These are phyloP conservation scores for Fusarium equiseti DNA, from an alignment of 2,329 filamentous ascomycete species.

Conservation along the genomic window DNA sequence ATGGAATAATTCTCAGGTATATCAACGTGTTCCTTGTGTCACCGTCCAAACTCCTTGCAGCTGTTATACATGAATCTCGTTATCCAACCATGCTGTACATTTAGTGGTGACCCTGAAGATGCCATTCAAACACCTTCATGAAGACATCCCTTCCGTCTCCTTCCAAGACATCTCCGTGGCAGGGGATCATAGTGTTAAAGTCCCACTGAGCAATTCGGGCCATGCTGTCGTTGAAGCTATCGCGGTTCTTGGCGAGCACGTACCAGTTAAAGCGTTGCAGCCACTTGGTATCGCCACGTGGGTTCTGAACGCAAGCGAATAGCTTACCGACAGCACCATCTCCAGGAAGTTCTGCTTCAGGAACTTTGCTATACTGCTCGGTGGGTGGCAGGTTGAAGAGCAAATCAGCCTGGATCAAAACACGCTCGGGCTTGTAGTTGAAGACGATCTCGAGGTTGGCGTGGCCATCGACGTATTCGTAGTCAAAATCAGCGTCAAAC, in stretches of 20 bases:
- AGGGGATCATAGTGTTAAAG: conserved; percentile 87
- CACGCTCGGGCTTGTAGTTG: conserved; percentile 80
- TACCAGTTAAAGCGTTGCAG: conserved; percentile 90
- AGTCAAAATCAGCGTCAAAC: conserved; percentile 88
- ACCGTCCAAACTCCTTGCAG: conserved; percentile 6
- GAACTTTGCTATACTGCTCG: conserved; percentile 86
- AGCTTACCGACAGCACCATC: conserved; percentile 57
- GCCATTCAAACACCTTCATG: conserved; percentile 84
- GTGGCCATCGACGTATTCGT: conserved; percentile 84
- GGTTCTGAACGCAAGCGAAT: conserved; percentile 68
- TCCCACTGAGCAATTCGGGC: conserved; percentile 81
- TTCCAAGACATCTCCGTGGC: conserved; percentile 92
- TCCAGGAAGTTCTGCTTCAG: conserved; percentile 47
- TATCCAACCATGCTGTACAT: background rate
- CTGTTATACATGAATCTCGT: conserved; percentile 2
- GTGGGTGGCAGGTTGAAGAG: conserved; percentile 90
- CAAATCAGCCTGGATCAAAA: conserved; percentile 89
- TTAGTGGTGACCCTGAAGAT: conserved; percentile 64
- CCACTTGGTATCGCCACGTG: conserved; percentile 75
- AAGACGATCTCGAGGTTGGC: conserved; percentile 90
- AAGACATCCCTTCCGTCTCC: conserved; percentile 79
- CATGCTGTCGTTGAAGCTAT: conserved; percentile 77
- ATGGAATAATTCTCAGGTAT: background rate
- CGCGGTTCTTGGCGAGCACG: conserved; percentile 70
- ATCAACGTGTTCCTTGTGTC: background rate